Base-by-base conservation (phyloP, 1,284 basidiomycete species). In the Neonothopanus nambi region DNA sequence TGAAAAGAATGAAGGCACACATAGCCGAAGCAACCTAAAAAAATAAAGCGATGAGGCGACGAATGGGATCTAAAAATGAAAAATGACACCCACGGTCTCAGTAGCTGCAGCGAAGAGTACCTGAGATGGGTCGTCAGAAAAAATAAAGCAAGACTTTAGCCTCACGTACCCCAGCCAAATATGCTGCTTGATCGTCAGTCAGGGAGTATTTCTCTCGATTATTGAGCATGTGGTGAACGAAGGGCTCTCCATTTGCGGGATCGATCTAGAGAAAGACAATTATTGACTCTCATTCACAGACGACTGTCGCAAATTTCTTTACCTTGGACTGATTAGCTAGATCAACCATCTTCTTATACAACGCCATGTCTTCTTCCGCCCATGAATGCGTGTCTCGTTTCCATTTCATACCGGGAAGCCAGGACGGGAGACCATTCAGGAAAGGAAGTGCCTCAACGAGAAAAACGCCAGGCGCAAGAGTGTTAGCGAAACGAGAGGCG, bases 141-240 rank as follows among this genome's bases (percentile, higher is more conserved):
- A 39, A n/a, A n/a, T n/a, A n/a, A n/a, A n/a, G n/a, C n/a, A n/a
- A n/a, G n/a, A n/a, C n/a, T n/a, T n/a, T n/a, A n/a, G n/a, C n/a
- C n/a, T n/a, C n/a, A n/a, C n/a, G n/a, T n/a, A n/a, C n/a, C n/a
- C n/a, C n/a, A 0, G 78, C 79, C 2, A 87, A 71, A 61, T 82
- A 87, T 0, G 82, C 75, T 8, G 79, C 73, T 55, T 87, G 83
- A 43, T 79, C 69, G 30, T 79, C 71, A n/a, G n/a, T n/a, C n/a
- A n/a, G n/a, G n/a, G n/a, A n/a, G n/a, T n/a, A n/a, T n/a, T n/a
- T n/a, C n/a, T n/a, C n/a, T n/a, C n/a, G n/a, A n/a, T n/a, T n/a
- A n/a, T n/a, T n/a, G n/a, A n/a, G n/a, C n/a, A n/a, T n/a, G n/a
- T n/a, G n/a, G n/a, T n/a, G n/a, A n/a, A n/a, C n/a, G n/a, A n/a